Percentiles rank a stretch among this genome's conserved stretches.
Evolutionary conservation across 2,329 filamentous ascomycete genomes (phyloP).

Genomic region (Epichloe uncinata): DNA sequence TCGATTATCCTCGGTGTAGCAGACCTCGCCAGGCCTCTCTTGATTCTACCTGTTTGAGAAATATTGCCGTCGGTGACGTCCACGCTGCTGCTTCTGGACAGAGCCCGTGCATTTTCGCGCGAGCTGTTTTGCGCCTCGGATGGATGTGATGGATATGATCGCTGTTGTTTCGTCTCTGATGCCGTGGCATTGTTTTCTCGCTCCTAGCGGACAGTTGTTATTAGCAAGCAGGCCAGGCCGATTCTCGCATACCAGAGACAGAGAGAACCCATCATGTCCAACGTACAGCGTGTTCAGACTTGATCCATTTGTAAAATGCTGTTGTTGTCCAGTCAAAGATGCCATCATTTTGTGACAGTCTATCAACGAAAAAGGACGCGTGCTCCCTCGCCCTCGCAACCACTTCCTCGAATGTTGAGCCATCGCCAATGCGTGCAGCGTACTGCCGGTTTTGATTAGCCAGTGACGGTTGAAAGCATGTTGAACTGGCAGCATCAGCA

Average conservation of each 20-base stretch:
- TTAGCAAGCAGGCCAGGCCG: slow-evolving; percentile 2
- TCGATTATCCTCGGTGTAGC: not conserved
- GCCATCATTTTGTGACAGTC: slow-evolving; percentile 30
- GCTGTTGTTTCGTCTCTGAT: slow-evolving; percentile 10
- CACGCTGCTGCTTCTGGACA: slow-evolving; percentile 7
- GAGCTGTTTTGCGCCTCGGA: slow-evolving; percentile 10
- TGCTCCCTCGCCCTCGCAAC: slow-evolving; percentile 33
- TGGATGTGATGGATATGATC: slow-evolving; percentile 3
- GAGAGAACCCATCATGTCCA: not conserved
- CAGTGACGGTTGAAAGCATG: not conserved
- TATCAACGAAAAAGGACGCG: slow-evolving; percentile 37
- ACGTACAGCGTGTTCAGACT: slow-evolving; percentile 26
- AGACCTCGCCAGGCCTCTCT: not conserved
- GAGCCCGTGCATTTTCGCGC: slow-evolving; percentile 5
- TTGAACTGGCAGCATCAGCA: not conserved
- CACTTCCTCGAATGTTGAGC: slow-evolving; percentile 36
- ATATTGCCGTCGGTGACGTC: slow-evolving; percentile 2
- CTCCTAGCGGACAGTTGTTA: slow-evolving; percentile 10
- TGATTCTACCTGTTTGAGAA: not conserved
- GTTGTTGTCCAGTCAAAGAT: slow-evolving; percentile 31
- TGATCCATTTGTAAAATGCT: slow-evolving; percentile 36
- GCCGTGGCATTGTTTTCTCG: slow-evolving; percentile 12
- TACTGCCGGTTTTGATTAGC: slow-evolving; percentile 24
- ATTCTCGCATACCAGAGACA: not conserved
- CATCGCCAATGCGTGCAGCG: slow-evolving; percentile 37